Conservation (phyloP, 1,284 basidiomycete genomes). For the Anthracocystis panici-leucophaei region DNA sequence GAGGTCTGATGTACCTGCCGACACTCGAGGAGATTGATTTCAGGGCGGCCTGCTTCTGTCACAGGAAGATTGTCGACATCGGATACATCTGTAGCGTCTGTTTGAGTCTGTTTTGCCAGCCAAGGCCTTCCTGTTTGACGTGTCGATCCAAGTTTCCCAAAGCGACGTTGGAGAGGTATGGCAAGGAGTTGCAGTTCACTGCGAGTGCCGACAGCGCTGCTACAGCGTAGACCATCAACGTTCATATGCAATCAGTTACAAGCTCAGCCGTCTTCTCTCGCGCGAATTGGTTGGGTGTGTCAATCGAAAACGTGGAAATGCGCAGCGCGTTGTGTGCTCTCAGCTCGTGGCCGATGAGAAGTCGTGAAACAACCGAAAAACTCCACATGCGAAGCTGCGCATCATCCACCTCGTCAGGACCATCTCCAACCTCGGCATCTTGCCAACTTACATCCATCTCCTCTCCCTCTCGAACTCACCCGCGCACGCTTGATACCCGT, state of each 20-base stretch:
- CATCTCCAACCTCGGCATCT: not conserved
- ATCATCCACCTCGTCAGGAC: not conserved
- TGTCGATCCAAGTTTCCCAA: constrained; percentile 47
- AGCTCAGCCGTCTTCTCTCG: constrained; percentile 3
- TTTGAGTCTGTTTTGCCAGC: constrained; percentile 57
- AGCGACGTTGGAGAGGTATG: constrained; percentile 33
- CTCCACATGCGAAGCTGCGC: constrained; percentile 6
- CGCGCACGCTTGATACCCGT: not conserved
- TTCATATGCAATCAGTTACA: not conserved
- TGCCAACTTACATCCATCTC: not conserved
- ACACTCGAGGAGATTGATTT: constrained; percentile 96
- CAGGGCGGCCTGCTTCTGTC: constrained; percentile 97
- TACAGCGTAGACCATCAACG: not conserved
- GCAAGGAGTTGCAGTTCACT: constrained; percentile 32
- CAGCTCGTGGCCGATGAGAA: not conserved
- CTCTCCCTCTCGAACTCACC: not conserved
- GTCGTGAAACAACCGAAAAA: not conserved
- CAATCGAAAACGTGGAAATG: not conserved
- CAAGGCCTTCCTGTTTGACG: constrained; percentile 42
- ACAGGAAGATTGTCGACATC: constrained; percentile 94
- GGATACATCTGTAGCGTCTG: constrained; percentile 85
- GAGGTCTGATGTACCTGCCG: constrained; percentile 83
- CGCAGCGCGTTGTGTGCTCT: not conserved
- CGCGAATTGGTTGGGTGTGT: not conserved
- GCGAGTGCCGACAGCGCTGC: not conserved